Evolutionary conservation across 164 flowering plant species (phyloP), one percentile per base, ranked within the genome.

Genomic region (Umbellularia californica): DNA sequence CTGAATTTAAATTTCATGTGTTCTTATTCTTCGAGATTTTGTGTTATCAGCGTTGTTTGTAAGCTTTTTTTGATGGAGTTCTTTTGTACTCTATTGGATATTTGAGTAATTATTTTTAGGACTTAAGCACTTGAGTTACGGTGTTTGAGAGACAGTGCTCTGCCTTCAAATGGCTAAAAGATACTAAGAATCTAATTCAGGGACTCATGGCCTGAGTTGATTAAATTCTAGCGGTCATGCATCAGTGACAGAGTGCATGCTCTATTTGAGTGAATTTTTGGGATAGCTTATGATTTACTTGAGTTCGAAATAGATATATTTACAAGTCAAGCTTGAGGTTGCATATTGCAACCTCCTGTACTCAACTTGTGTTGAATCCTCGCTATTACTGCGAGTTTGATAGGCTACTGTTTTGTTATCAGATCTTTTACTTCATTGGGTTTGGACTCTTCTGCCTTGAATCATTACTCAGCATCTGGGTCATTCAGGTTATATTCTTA

Each of bases 401-500:
- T 19, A 7, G n/a, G 33, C 30, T 65, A 25, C 47, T 60, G 30
- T 35, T 23, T 51, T 50, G 15, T 30, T 50, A 76, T n/a, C 85
- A 96, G 99, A 87, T 96, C 69, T 92, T 96, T 80, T 96, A 94
- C 86, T 86, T 96, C 73, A 74, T 96, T 71, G 99, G 99, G 62
- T 92, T 92, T 73, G 97, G 85, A 60, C 71, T 88, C 1, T 96
- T 94, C 84, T 81, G 85, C 70, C 30, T 94, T 2, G 99, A 96
- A 82, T 76, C 91, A 41, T 25, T 94, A 75, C 72, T 96, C 71
- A 92, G 98, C 84, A 77, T 94, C 81, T 93, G 99, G 98, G 98
- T 96, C 77, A 85, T 92, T 73, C 97, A 96, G 99, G 99, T 94
- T 52, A 22, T 60, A 81, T 50, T 65, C 62, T 50, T 10, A 9